Percentiles rank a stretch among this genome's conserved stretches.
phyloP scores from a whole-genome alignment of 169 alveolate species.

The Plasmodium coatneyi region DNA sequence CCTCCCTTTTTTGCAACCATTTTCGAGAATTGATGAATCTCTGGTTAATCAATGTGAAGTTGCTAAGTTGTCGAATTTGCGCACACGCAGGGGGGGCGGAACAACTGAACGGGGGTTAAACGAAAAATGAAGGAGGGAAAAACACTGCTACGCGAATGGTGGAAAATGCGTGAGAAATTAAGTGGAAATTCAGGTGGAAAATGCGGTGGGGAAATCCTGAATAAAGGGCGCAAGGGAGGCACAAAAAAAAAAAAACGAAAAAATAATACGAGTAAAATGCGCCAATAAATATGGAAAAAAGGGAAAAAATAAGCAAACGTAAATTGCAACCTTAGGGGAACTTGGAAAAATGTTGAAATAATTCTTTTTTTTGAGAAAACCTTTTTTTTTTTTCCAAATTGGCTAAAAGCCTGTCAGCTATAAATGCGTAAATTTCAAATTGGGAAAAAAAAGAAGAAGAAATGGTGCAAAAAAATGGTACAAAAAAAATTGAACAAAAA shows the following conservation, averaged over 20 bases:
- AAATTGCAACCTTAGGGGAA: background rate
- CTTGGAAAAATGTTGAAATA: background rate
- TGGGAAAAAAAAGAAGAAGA: background rate
- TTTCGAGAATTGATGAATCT: slow-evolving; percentile 10
- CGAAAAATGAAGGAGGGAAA: background rate
- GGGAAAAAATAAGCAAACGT: background rate
- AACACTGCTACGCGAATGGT: background rate
- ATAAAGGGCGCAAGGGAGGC: background rate
- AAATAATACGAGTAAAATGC: background rate
- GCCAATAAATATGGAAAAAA: background rate
- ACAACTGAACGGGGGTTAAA: background rate
- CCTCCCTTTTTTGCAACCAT: slow-evolving; percentile 56
- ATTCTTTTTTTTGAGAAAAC: background rate
- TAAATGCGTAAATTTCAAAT: slow-evolving; percentile 4
- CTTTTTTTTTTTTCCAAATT: background rate
- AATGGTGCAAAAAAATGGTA: background rate
- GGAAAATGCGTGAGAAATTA: background rate
- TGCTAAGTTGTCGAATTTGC: background rate
- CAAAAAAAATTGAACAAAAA: no score
- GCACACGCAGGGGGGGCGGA: background rate
- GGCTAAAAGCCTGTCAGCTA: background rate
- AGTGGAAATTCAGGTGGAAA: background rate
- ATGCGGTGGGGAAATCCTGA: background rate
- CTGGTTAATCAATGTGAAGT: slow-evolving; percentile 3
- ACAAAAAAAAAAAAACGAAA: background rate